phyloP scores from a whole-genome alignment of 257 asterid species.

The Solanum megistacrolobum region DNA sequence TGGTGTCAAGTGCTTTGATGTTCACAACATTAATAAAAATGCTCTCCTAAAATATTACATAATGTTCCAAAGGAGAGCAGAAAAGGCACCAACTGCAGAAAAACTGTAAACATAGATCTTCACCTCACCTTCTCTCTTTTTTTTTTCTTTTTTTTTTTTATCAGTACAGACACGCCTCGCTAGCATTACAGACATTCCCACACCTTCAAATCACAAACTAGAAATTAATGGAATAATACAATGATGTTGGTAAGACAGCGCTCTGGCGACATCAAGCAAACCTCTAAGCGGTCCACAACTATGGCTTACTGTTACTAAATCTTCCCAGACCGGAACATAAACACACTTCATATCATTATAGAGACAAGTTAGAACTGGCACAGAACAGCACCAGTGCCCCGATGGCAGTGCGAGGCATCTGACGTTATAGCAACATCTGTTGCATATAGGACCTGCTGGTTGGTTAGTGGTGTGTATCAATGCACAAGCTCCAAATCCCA shows the following conservation, averaged over 20 bases:
- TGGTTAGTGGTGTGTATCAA: constrained; percentile 14
- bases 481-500: constrained; percentile 11
- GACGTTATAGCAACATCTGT: constrained; percentile 24
- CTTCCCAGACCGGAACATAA: constrained; percentile 26
- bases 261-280: constrained; percentile 20
- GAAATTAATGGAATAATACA: constrained; percentile 37
- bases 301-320: constrained; percentile 18
- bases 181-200: background rate
- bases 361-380: constrained; percentile 40
- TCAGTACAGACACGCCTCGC: background rate
- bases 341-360: constrained; percentile 41
- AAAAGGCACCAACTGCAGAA: background rate
- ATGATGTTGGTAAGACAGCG: constrained; percentile 16
- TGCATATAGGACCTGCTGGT: constrained; percentile 21
- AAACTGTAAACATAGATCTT: background rate
- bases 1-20: background rate
- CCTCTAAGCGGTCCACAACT: constrained; percentile 22
- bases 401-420: constrained; percentile 25
- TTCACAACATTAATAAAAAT: background rate
- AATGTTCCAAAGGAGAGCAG: background rate
- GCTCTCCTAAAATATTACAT: background rate
- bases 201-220: constrained; percentile 24
- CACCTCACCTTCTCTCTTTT: background rate
- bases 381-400: constrained; percentile 32
- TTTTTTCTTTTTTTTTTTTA: too few relatives aligned